phyloP scores from a whole-genome alignment of 768 basidiomycete species.

The Boletus subparvulus region DNA sequence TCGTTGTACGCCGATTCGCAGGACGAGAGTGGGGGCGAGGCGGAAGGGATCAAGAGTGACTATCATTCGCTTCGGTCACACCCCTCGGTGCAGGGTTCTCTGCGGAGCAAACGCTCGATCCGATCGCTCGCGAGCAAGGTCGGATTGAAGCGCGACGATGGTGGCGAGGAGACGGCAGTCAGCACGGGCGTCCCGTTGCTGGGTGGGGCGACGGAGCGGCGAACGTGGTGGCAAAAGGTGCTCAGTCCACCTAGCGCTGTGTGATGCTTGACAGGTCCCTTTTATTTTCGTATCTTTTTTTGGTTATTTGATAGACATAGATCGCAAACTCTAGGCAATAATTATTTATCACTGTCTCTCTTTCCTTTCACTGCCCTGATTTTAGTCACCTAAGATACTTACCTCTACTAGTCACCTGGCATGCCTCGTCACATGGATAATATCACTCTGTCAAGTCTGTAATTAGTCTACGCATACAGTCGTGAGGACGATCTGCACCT shows the following conservation, averaged over 20 bases:
- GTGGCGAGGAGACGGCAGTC: neutral
- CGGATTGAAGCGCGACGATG: slow-evolving; percentile 1
- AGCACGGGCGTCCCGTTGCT: slow-evolving; percentile 1
- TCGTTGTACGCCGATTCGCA: slow-evolving; percentile 27
- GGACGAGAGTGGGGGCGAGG: slow-evolving; percentile 7
- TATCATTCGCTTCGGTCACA: slow-evolving; percentile 31
- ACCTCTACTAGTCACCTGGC: neutral
- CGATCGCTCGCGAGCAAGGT: slow-evolving; percentile 19
- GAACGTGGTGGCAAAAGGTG: slow-evolving; percentile 35
- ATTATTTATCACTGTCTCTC: neutral
- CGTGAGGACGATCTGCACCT: neutral
- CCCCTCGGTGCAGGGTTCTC: slow-evolving; percentile 24
- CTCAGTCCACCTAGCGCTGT: slow-evolving; percentile 16
- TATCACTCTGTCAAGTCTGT: neutral
- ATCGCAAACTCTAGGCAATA: neutral
- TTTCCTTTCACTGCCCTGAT: neutral
- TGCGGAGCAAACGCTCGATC: slow-evolving; percentile 19
- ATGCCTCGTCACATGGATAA: neutral
- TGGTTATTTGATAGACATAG: neutral
- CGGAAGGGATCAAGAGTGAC: slow-evolving; percentile 20
- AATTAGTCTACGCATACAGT: neutral
- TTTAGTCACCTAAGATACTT: slow-evolving; percentile 1
- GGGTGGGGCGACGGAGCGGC: slow-evolving; percentile 17
- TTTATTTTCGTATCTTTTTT: slow-evolving; percentile 1
- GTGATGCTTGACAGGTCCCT: neutral